phyloP scores from a whole-genome alignment of 1,284 basidiomycete genomes.

The Pseudozyma flocculosa region DNA sequence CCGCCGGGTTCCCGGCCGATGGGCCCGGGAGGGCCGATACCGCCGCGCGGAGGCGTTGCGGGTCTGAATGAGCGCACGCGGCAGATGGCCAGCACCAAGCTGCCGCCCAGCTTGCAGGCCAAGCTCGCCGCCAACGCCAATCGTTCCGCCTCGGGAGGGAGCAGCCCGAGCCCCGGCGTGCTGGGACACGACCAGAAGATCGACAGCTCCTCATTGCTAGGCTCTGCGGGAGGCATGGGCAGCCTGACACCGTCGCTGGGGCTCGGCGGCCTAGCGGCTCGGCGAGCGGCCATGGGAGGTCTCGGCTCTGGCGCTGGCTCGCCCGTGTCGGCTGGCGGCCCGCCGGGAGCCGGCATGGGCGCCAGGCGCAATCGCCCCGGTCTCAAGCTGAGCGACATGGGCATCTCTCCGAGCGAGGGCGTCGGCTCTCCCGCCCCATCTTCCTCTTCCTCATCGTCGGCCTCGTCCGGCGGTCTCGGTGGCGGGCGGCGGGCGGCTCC shows the following conservation, averaged over 20 bases:
- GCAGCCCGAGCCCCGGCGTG: conserved; percentile 13
- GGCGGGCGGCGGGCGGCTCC: conserved; percentile 65
- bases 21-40: conserved; percentile 1
- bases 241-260: background rate
- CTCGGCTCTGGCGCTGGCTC: conserved; percentile 65
- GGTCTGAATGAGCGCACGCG: conserved; percentile 43
- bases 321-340: conserved; percentile 56
- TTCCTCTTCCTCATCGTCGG: background rate
- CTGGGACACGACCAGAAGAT: conserved; percentile 43
- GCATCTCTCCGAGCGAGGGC: conserved; percentile 12
- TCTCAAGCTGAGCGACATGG: conserved; percentile 50
- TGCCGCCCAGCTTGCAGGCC: conserved; percentile 81
- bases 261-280: conserved; percentile 23
- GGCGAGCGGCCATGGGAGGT: conserved; percentile 25
- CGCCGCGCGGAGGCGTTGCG: conserved; percentile 15
- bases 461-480: conserved; percentile 61
- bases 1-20: conserved; percentile 8
- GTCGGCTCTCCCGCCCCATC: conserved; percentile 1
- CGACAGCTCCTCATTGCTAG: conserved; percentile 37
- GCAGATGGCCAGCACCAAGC: conserved; percentile 45
- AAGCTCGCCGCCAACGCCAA: conserved; percentile 74
- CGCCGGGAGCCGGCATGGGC: conserved; percentile 13
- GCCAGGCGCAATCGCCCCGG: conserved; percentile 30
- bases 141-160: conserved; percentile 11
- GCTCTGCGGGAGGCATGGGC: conserved; percentile 26